Evolutionary conservation across 148 eudicot species (phyloP), one percentile per base, ranked within the genome.

Genomic region (Camellia lanceoleosa): DNA sequence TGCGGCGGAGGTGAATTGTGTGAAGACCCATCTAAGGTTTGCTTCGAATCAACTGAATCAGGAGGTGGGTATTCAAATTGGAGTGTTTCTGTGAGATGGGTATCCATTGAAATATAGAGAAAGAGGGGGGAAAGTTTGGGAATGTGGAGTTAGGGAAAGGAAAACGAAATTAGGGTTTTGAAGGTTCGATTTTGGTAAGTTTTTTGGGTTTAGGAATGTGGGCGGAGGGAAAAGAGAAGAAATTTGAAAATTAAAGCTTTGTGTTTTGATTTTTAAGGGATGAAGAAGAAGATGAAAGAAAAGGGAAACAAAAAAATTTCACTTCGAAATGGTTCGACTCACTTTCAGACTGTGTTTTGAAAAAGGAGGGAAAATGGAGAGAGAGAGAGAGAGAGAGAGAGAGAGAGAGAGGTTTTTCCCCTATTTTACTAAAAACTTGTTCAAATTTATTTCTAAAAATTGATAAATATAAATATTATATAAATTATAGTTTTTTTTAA

Each of bases 311-410:
- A 58, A 20, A 76, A 63, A 51, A 63, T 19, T 72, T 65, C 9
- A 19, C 11, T 2, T 75, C 30, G 68, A 61, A 30, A 44, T 3
- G 55, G n/a, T 70, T 10, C 44, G 8, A 9, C 18, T n/a, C 16
- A 5, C 30, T 30, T 5, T 38, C 10, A 54, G 2, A 56, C 43
- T n/a, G 8, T 54, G 55, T 76, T 76, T 69, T 76, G 75, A 81
- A 76, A 81, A 58, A 41, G 79, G 80, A 81, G 80, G 83, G 80
- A 81, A 81, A 81, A 62, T 61, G 41, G 30, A 59, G 63, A 70
- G 71, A 80, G 80, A 68, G 43, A 23, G 30, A 30, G 30, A 30
- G 30, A 30, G 30, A 30, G 30, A 30, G 30, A 30, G 30, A 30
- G 30, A 30, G 30, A 30, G 30, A 30, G 30, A 30, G 30, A 30